Conservation (phyloP, 2,329 filamentous ascomycete species). For the Elsinoe australis region DNA sequence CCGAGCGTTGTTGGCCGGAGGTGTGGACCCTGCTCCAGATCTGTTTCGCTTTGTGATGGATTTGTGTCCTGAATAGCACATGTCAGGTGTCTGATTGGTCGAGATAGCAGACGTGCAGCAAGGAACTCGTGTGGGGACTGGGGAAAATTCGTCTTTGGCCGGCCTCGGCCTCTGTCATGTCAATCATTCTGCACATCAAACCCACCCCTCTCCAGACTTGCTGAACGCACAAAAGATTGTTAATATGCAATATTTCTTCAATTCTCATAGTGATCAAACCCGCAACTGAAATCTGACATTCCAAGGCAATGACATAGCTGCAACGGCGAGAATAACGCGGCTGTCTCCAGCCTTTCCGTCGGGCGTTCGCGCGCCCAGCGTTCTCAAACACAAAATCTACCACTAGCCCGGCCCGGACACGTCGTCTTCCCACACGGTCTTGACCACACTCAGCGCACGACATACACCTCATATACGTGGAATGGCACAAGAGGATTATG, state of each 20-base stretch:
- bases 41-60: no score
- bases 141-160: neutral
- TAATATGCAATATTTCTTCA: neutral
- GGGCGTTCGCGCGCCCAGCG: slow-evolving; percentile 12
- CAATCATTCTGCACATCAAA: neutral
- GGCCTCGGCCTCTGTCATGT: slow-evolving; percentile 15
- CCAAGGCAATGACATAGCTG: neutral
- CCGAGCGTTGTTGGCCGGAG: no score
- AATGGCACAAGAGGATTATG: slow-evolving; percentile 9
- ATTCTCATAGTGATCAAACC: neutral
- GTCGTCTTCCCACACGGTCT: neutral
- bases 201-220: neutral
- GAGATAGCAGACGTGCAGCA: neutral
- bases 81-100: slow-evolving; percentile 6
- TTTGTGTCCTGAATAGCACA: no score
- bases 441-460: neutral
- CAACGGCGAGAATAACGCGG: slow-evolving; percentile 14
- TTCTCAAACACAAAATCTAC: slow-evolving; percentile 16
- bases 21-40: no score
- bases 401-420: slow-evolving; percentile 9
- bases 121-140: slow-evolving; percentile 7
- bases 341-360: slow-evolving; percentile 6
- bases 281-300: neutral
- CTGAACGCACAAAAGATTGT: neutral
- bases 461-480: neutral